Evolutionary conservation across 192 early-diverging fungal species (phyloP), one percentile per base, ranked within the genome.

Genomic region (Chytriomyces sp.): DNA sequence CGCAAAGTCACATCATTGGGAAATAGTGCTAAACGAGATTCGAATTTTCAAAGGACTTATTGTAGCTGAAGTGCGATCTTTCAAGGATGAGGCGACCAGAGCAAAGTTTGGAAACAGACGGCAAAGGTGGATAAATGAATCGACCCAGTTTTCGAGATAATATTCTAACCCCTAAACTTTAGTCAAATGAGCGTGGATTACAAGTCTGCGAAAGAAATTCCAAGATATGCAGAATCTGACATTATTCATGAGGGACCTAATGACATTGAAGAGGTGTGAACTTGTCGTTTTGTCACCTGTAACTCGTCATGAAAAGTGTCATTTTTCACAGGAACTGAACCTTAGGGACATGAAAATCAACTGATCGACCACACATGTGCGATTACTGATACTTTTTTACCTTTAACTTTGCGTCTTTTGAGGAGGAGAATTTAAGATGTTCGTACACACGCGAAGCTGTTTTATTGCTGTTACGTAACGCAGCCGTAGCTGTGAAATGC

Each of bases 1-100:
- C 22, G 39, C 6, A 30, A 53, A 66, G 52, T n/a, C 10, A n/a
- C 25, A 28, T 53, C 28, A 26, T 25, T 19, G 33, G n/a, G 34
- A 2, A 2, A 28, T 3, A 49, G 12, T 37, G 3, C 61, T 19
- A 14, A 33, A 1, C 10, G 10, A n/a, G 31, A 17, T 22, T 39
- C 37, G 14, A 32, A 10, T n/a, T 44, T 12, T 17, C 2, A 19
- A 53, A 86, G 80, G 75, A 49, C 63, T 86, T n/a, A 83, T 86
- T 64, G 72, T 78, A 26, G 62, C 70, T 30, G 84, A 86, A 59
- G 73, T 86, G 12, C 38, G 38, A 14, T 40, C 49, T 33, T 76
- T 76, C 72, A 71, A 78, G 54, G 61, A 71, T 10, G 64, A 78
- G 53, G 30, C 8, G 19, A 74, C 52, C 12, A 39, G 36, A 17